Evolutionary conservation across 176 grass and related monocot genomes (phyloP).

Genomic region (Miscanthus lutarioriparius): DNA sequence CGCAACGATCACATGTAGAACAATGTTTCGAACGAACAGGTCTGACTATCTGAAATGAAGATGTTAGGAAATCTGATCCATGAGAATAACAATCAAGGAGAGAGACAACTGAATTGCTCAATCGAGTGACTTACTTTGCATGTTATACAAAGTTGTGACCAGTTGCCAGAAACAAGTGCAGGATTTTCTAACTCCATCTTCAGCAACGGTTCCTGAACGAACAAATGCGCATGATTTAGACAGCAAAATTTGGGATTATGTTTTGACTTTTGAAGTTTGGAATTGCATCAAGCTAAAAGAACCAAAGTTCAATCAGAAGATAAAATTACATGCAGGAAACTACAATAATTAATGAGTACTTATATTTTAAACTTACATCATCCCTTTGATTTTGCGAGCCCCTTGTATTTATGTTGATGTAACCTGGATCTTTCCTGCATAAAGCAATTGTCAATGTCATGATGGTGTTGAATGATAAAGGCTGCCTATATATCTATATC

Average conservation of each 20-base stretch:
- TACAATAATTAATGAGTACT: constrained; percentile 22
- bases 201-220: constrained; percentile 86
- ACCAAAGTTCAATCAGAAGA: constrained; percentile 20
- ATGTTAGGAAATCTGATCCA: constrained; percentile 30
- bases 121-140: constrained; percentile 74
- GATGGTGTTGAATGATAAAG: constrained; percentile 21
- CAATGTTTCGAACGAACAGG: constrained; percentile 96
- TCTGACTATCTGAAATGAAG: constrained; percentile 82
- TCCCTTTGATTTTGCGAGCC: constrained; percentile 81
- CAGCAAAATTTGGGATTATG: constrained; percentile 16
- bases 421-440: constrained; percentile 96
- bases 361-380: constrained; percentile 79
- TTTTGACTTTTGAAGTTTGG: constrained; percentile 18
- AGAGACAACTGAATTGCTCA: constrained; percentile 14
- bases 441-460: constrained; percentile 43
- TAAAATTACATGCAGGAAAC: constrained; percentile 20
- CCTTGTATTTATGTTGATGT: constrained; percentile 64
- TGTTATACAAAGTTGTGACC: constrained; percentile 94
- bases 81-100: constrained; percentile 26
- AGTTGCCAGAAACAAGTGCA: constrained; percentile 82
- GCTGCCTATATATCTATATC: constrained; percentile 13
- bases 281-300: constrained; percentile 16
- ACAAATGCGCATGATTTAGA: constrained; percentile 23
- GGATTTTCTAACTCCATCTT: constrained; percentile 89
- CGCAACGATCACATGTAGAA: constrained; percentile 96